Base-by-base conservation (phyloP, 768 basidiomycete species). In the Solioccasus polychromus region DNA sequence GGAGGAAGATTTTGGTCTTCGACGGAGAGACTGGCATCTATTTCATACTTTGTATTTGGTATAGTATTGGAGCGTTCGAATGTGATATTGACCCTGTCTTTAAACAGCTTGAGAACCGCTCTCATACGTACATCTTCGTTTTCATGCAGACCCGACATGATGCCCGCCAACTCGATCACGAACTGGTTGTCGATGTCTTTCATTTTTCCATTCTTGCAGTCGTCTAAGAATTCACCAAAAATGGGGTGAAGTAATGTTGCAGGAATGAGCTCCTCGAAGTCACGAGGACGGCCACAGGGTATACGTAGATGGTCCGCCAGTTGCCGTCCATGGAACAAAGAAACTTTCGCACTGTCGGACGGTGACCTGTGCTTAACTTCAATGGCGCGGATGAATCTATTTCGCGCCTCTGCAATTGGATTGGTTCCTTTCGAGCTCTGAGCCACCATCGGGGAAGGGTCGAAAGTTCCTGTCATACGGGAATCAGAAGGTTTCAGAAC, bases 211-310 rank as follows among this genome's bases (percentile, higher is more conserved):
- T 49, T 54, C 24, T 54, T 30, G 41, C 52, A 55, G 36, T 64
- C 57, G 24, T 63, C 62, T 11, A 56, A 2, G 41, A 61, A 66
- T 39, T 60, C 28, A 42, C 51, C 55, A 26, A 67, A 63, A 11
- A 55, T 46, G 28, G 56, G 55, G 54, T 66, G 46, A 5, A 51
- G 53, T 11, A 64, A 38, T 15, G 49, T 55, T 3, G 54, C 18
- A 22, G 62, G 62, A n/a, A 58, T 53, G 14, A 32, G 20, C 25
- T 35, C 40, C 9, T 41, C 37, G 10, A 18, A 5, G 10, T 23
- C 11, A 22, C 10, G 30, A 31, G 4, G 11, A 15, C 30, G 30
- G 15, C 30, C 30, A 31, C 30, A 8, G 11, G 30, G 8, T 31
- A 26, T 26, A 11, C 6, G 26, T 26, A 11, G 26, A 11, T 6